Conservation (phyloP, 108 stramenopile genomes). For the Fistulifera solaris region DNA sequence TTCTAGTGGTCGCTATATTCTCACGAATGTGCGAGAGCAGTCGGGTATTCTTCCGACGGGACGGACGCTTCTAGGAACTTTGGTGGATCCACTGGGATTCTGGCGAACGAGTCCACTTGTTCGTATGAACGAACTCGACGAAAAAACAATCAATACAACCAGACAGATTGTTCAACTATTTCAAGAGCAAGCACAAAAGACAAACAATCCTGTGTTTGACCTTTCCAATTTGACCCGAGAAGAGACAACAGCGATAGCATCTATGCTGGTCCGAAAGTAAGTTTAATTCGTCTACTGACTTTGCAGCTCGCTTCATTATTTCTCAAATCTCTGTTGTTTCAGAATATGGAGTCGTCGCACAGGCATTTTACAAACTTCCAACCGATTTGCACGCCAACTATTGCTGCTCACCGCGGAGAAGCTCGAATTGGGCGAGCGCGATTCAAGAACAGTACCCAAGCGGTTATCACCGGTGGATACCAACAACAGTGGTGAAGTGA, state of each 20-base stretch:
- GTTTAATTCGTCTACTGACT: no score
- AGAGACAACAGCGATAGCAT: slow-evolving; percentile 51
- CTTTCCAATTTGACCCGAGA: slow-evolving; percentile 35
- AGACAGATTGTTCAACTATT: slow-evolving; percentile 45
- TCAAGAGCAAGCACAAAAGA: slow-evolving; percentile 14
- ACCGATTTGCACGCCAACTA: slow-evolving; percentile 52
- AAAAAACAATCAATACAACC: slow-evolving; percentile 69
- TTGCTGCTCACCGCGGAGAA: slow-evolving; percentile 61
- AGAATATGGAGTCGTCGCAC: slow-evolving; percentile 55
- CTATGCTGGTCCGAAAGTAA: slow-evolving; percentile 46
- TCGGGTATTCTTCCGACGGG: slow-evolving; percentile 68
- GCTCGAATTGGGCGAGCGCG: slow-evolving; percentile 47
- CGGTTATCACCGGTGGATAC: not conserved
- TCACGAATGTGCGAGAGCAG: slow-evolving; percentile 47
- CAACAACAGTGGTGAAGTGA: no score
- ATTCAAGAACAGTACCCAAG: slow-evolving; percentile 5
- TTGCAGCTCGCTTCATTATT: no score
- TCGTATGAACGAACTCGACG: slow-evolving; percentile 51
- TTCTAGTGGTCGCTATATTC: slow-evolving; percentile 47
- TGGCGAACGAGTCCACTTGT: slow-evolving; percentile 69
- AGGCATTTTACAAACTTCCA: slow-evolving; percentile 54
- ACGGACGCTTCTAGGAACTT: slow-evolving; percentile 57
- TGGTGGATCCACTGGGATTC: slow-evolving; percentile 83
- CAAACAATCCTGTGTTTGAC: slow-evolving; percentile 27
- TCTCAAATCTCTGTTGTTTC: no score